Base-by-base conservation (phyloP, 2,329 filamentous ascomycete species). In the Aspergillus ustus region DNA sequence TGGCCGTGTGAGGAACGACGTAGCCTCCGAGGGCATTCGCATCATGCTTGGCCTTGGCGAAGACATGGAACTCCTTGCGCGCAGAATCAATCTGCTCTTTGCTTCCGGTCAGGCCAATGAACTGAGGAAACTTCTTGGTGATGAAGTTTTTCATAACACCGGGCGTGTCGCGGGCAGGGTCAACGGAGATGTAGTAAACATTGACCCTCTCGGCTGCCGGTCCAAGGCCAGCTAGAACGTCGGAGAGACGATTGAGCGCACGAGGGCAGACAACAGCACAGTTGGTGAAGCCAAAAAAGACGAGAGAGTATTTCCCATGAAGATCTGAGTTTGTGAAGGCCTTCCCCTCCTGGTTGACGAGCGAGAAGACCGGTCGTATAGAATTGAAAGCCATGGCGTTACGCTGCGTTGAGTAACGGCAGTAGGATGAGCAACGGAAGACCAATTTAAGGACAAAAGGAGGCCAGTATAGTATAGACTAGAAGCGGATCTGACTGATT, bases 241-340 rank as follows among this genome's bases (percentile, higher is more conserved):
- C 56, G 5, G 48, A 28, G 1, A 59, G 37, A 4, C 56, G 56
- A 2, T 44, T 20, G 9, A 59, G 56, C 2, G 25, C 40, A 6
- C 56, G 56, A 25, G 56, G 49, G 37, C 56, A 52, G 17, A 59
- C 49, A 7, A 31, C 15, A 3, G 25, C 28, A 31, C 48, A 59
- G 56, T 52, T 52, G 34, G 56, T 59, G 37, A 59, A 59, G 7
- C 56, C 56, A 22, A 59, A 59, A 7, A 59, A 59, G 37, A 59
- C 25, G 13, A 59, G 48, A 4, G 56, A 45, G 28, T 52, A 59
- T 37, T 40, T 43, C 34, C 48, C 49, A n/a, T 48, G 49, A 20
- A 51, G 20, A 15, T 57, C 55, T 13, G 55, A 7, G 31, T 57
- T 20, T 4, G 31, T 40, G 7, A 57, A 15, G 2, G 55, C 15